Conservation (phyloP, 345 rosid genomes). For the thale cress (Arabidopsis thaliana) region TAIR10.1 NC_003076.8:24729001-24729500, state of each 20-base stretch:
- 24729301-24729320: slow-evolving; percentile 22
- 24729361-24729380: not conserved
- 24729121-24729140: not conserved
- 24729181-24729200: not conserved
- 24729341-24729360: not conserved
- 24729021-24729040: too few relatives aligned
- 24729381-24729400: slow-evolving; percentile 45
- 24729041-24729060: too few relatives aligned
- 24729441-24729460: not conserved
- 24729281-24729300: not conserved
- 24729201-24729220: not conserved
- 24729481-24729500: not conserved
- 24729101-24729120: too few relatives aligned
- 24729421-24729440: slow-evolving; percentile 18
- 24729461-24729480: not conserved
- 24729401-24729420: not conserved
- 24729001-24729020: too few relatives aligned
- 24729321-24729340: slow-evolving; percentile 22
- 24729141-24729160: slow-evolving; percentile 4
- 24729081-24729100: too few relatives aligned
- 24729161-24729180: not conserved
- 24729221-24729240: not conserved
- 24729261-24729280: not conserved
- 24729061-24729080: too few relatives aligned
- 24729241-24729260: not conserved